These are phyloP conservation scores for Hypsizygus ulmarius DNA, from an alignment of 1,284 basidiomycete genomes.

Conservation along the genomic window DNA sequence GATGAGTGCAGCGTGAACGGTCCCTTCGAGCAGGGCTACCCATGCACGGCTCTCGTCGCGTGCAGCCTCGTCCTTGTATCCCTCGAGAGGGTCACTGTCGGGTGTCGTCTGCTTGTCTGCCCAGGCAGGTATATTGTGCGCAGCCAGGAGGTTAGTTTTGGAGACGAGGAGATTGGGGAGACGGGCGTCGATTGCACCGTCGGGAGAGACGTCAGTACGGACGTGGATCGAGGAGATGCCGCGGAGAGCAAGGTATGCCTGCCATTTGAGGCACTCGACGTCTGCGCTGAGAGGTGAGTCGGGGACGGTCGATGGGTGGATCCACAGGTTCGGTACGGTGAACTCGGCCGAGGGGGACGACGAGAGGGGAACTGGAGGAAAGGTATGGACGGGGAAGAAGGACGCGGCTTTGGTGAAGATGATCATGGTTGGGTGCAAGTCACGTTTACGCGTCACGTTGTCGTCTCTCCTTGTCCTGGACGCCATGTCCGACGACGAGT, in stretches of 20 bases:
- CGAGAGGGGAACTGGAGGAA: too few relatives aligned
- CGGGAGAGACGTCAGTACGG: constrained; percentile 62
- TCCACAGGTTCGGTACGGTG: constrained; percentile 59
- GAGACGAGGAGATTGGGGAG: constrained; percentile 65
- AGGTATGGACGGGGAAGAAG: constrained; percentile 20
- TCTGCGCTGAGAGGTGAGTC: constrained; percentile 59
- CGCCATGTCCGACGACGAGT: constrained; percentile 38
- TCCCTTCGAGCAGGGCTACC: constrained; percentile 71
- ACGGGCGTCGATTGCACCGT: constrained; percentile 63
- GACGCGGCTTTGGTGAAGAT: constrained; percentile 47
- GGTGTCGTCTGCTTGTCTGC: constrained; percentile 39
- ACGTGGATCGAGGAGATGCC: constrained; percentile 50
- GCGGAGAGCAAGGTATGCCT: constrained; percentile 74
- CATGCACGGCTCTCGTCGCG: constrained; percentile 76
- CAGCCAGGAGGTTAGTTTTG: constrained; percentile 50
- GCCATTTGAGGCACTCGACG: constrained; percentile 83
- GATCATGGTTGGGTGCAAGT: constrained; percentile 7
- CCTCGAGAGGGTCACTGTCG: constrained; percentile 49
- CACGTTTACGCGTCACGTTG: constrained; percentile 1
- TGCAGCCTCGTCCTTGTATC: constrained; percentile 56
- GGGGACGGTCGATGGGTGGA: constrained; percentile 44
- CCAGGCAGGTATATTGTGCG: constrained; percentile 69
- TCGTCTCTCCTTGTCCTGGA: not conserved
- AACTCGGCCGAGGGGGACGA: constrained; percentile 12
- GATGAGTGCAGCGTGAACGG: constrained; percentile 72